Evolutionary conservation across 2,329 filamentous ascomycete genomes (phyloP), one percentile per base, ranked within the genome.

Genomic region (Colletotrichum agaves): DNA sequence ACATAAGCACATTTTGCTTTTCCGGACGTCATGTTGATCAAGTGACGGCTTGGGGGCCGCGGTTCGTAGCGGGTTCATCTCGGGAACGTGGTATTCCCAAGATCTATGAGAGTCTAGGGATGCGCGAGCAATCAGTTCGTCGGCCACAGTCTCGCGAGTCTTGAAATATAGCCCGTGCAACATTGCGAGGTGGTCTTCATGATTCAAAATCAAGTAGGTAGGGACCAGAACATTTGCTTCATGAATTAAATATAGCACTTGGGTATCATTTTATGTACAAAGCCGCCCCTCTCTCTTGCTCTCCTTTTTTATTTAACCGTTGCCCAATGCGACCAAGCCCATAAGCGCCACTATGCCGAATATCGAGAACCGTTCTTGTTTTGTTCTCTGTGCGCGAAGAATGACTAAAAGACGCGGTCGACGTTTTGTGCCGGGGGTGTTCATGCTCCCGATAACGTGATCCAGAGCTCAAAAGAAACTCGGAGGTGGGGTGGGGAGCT

Each of bases 251-350:
- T 60, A 46, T 49, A 67, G 65, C 61, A 65, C 61, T 65, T 46
- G 65, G 65, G 65, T 68, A 68, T 68, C 65, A 68, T 65, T 15
- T 21, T 55, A 68, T 65, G n/a, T 60, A 68, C 65, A 68, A 52
- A 63, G 43, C 41, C n/a, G 61, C 41, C 61, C 49, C 44, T 10
- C 15, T 37, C 27, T 59, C 53, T 50, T 41, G 35, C 53, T 57
- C 23, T 33, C 17, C n/a, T 6, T 44, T 46, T 50, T 43, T 61
- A 35, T 52, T 57, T 35, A 44, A 27, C 50, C 61, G 35, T 37
- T 60, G 65, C 65, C 55, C 15, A 41, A 37, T 60, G 41, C 61
- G 63, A 61, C 53, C 3, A 55, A 49, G 47, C 33, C 39, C 61
- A 21, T 13, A 39, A 63, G 64, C 64, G 64, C 64, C 64, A n/a